Evolutionary conservation across 192 early-diverging fungal species (phyloP).

Genomic region (Coemansia biformis): DNA sequence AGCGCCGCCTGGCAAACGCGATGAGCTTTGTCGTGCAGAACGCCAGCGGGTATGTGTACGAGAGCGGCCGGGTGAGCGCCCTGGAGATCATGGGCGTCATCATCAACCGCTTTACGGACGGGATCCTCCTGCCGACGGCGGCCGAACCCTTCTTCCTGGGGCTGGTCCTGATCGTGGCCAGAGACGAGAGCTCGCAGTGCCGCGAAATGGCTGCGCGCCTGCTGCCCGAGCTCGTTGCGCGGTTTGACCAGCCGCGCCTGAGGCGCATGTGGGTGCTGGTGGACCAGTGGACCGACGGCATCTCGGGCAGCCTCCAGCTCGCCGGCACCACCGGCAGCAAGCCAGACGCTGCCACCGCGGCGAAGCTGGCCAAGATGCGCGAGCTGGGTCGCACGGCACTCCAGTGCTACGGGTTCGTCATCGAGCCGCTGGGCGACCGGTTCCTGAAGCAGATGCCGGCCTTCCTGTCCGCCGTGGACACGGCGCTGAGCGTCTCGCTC

Average conservation of each 20-base stretch:
- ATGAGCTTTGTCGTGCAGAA: conserved; percentile 89
- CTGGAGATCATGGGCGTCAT: conserved; percentile 82
- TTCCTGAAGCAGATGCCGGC: conserved; percentile 53
- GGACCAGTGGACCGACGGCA: conserved; percentile 68
- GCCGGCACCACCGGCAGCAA: neutral
- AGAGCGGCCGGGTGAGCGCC: conserved; percentile 86
- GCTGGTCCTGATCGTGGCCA: conserved; percentile 76
- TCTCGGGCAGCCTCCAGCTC: conserved; percentile 4
- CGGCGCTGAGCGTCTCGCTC: conserved; percentile 50
- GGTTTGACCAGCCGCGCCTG: conserved; percentile 57
- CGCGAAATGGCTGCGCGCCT: conserved; percentile 79
- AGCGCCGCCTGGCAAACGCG: conserved; percentile 69
- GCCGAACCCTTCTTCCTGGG: conserved; percentile 80
- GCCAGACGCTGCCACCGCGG: neutral
- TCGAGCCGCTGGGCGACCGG: conserved; percentile 69
- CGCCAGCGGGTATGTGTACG: conserved; percentile 76
- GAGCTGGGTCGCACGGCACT: conserved; percentile 72
- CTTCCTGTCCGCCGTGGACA: conserved; percentile 51
- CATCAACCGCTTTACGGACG: conserved; percentile 73
- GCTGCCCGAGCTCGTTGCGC: conserved; percentile 61
- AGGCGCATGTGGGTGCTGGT: conserved; percentile 64
- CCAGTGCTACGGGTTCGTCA: conserved; percentile 78
- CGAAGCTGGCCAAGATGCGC: conserved; percentile 28
- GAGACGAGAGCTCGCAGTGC: conserved; percentile 91
- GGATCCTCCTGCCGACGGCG: conserved; percentile 64